These are phyloP conservation scores for Biscogniauxia mediterranea DNA, from an alignment of 2,329 filamentous ascomycete genomes.

Conservation along the genomic window DNA sequence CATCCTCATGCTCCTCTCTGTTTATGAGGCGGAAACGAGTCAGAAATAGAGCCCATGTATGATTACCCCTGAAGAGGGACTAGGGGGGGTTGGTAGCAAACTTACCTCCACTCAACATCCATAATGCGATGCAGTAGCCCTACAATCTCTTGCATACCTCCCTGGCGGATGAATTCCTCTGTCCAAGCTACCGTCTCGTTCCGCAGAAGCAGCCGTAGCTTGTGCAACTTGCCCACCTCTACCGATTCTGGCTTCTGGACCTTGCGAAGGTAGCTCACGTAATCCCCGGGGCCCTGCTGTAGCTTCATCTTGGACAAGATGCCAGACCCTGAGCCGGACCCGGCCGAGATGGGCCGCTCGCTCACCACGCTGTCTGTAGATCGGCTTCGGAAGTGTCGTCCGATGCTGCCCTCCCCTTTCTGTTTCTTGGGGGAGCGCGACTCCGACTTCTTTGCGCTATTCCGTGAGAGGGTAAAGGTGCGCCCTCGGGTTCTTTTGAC, in stretches of 20 bases:
- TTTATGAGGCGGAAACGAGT: conserved; percentile 4
- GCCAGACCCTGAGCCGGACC: conserved; percentile 53
- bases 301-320: conserved; percentile 70
- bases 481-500: conserved; percentile 64
- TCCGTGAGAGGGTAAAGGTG: conserved; percentile 75
- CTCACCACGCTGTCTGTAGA: conserved; percentile 68
- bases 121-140: conserved; percentile 86
- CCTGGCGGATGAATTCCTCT: conserved; percentile 82
- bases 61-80: neutral
- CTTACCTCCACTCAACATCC: conserved; percentile 91
- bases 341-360: conserved; percentile 55
- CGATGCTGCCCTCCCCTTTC: conserved; percentile 61
- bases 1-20: conserved; percentile 94
- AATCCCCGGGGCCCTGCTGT: conserved; percentile 74
- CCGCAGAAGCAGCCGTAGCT: conserved; percentile 80
- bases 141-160: conserved; percentile 91
- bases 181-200: conserved; percentile 98
- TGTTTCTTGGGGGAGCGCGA: conserved; percentile 73
- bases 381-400: conserved; percentile 67
- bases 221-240: conserved; percentile 94
- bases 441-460: conserved; percentile 50
- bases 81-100: conserved; percentile 12
- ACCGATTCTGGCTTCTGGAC: conserved; percentile 78
- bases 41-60: neutral
- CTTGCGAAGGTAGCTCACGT: conserved; percentile 80